Percentiles rank a stretch among this genome's conserved stretches.
These are phyloP conservation scores for Diaporthe sp. DNA, from an alignment of 2,329 filamentous ascomycete species.

Conservation along the genomic window DNA sequence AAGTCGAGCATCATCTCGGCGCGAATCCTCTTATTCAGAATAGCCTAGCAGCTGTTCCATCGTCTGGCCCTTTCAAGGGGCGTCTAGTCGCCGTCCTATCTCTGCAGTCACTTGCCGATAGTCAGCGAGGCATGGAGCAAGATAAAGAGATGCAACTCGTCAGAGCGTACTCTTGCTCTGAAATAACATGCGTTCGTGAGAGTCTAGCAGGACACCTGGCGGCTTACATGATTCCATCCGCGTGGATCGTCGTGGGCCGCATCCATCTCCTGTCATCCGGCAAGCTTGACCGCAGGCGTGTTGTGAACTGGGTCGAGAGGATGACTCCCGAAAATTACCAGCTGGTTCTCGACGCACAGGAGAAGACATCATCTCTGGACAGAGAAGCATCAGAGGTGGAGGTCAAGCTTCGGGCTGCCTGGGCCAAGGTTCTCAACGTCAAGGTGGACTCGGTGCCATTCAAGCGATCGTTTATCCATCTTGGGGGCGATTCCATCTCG, in stretches of 20 bases:
- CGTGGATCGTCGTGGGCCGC: conserved; percentile 8
- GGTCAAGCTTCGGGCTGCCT: conserved; percentile 4
- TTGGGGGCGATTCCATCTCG: conserved; percentile 72
- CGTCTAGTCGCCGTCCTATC: conserved; percentile 7
- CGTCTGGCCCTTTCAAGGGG: conserved; percentile 21
- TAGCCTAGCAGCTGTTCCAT: background rate
- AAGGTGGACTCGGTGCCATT: conserved; percentile 53
- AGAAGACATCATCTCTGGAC: background rate
- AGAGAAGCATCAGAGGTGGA: conserved; percentile 6
- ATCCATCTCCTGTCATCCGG: conserved; percentile 53
- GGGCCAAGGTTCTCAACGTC: conserved; percentile 13
- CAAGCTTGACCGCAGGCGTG: background rate
- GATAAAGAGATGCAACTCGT: background rate
- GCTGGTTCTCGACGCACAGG: background rate
- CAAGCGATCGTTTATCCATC: conserved; percentile 71
- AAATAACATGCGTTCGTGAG: background rate
- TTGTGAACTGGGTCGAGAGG: background rate
- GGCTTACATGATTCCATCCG: conserved; percentile 1
- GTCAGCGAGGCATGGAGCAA: background rate
- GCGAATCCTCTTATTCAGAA: conserved; percentile 41
- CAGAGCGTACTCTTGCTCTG: background rate
- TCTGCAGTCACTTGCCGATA: background rate
- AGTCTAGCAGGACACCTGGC: background rate
- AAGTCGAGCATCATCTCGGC: conserved; percentile 66
- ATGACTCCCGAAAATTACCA: background rate